A percentile compares a stretch with the other conserved stretches of the same genome.
These are phyloP conservation scores for Candida verbasci DNA, from an alignment of 805 yeast species.

Conservation along the genomic window DNA sequence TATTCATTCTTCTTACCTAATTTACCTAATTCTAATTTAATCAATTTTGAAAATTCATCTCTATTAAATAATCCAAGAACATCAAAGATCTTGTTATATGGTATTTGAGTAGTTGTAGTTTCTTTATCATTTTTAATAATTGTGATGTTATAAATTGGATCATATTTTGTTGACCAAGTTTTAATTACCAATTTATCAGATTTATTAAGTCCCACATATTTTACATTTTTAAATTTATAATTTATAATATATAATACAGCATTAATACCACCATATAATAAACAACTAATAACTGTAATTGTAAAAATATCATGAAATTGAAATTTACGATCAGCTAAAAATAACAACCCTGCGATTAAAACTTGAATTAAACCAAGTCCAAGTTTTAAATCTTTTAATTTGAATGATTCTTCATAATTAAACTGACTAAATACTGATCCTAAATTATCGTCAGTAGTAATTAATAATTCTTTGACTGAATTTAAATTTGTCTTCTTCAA, in stretches of 20 bases:
- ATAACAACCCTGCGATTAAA: slow-evolving; percentile 42
- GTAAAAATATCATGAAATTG: slow-evolving; percentile 38
- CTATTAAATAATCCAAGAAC: slow-evolving; percentile 33
- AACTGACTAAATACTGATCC: slow-evolving; percentile 36
- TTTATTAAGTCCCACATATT: slow-evolving; percentile 40
- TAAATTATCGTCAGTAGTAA: slow-evolving; percentile 47
- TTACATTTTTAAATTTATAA: slow-evolving; percentile 38
- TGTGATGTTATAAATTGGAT: slow-evolving; percentile 41
- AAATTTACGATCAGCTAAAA: slow-evolving; percentile 45
- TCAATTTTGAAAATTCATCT: slow-evolving; percentile 13
- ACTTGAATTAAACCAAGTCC: slow-evolving; percentile 48
- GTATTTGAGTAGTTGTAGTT: slow-evolving; percentile 18
- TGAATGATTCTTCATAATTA: slow-evolving; percentile 47
- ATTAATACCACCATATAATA: slow-evolving; percentile 34
- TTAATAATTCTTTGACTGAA: slow-evolving; percentile 45
- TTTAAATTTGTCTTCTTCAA: slow-evolving; percentile 20
- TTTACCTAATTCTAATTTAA: slow-evolving; percentile 11
- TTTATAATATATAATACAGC: slow-evolving; percentile 29
- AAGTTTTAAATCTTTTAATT: slow-evolving; percentile 41
- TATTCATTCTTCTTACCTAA: slow-evolving; percentile 12
- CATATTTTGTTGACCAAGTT: slow-evolving; percentile 39
- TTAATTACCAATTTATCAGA: slow-evolving; percentile 35
- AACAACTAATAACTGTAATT: slow-evolving; percentile 32
- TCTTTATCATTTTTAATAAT: slow-evolving; percentile 25
- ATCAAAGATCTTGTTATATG: slow-evolving; percentile 43